Evolutionary conservation across 1,139 yeast species (phyloP).

Genomic region (Debaryomycetaceae sp.): DNA sequence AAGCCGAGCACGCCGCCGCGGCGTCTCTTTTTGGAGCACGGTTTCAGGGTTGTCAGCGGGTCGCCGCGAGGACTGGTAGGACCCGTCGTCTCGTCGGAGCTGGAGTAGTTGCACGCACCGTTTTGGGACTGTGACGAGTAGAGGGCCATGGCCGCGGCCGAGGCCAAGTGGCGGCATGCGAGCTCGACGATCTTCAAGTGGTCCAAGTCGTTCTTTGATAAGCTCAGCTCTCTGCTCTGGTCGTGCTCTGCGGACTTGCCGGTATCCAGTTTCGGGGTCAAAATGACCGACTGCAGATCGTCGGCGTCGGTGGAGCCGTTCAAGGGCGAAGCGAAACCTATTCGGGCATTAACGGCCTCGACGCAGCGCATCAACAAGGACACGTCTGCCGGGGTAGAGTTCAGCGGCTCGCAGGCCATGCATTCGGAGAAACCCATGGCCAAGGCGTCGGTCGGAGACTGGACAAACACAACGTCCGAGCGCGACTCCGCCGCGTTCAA

Average conservation of each 20-base stretch:
- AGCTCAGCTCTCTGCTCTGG: constrained; percentile 15
- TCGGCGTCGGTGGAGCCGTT: constrained; percentile 15
- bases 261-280: constrained; percentile 20
- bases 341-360: constrained; percentile 41
- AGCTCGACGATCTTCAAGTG: constrained; percentile 64
- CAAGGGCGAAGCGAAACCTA: constrained; percentile 49
- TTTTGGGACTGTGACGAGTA: constrained; percentile 8
- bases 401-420: constrained; percentile 37
- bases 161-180: constrained; percentile 76
- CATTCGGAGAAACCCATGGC: constrained; percentile 41
- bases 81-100: constrained; percentile 8
- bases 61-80: constrained; percentile 5
- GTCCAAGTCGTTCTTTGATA: constrained; percentile 51
- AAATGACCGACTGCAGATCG: background rate
- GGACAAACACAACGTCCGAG: constrained; percentile 35
- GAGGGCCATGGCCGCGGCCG: constrained; percentile 61
- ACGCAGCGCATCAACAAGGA: constrained; percentile 47
- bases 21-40: constrained; percentile 35
- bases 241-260: constrained; percentile 9
- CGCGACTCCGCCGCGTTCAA: constrained; percentile 33
- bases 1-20: constrained; percentile 86
- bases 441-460: constrained; percentile 31
- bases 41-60: constrained; percentile 1
- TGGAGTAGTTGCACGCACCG: too few relatives aligned
- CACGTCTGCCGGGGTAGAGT: constrained; percentile 35